Percentiles rank a stretch among this genome's conserved stretches.
Evolutionary conservation across 805 yeast species (phyloP).

Genomic region (Hanseniaspora hatyaiensis): DNA sequence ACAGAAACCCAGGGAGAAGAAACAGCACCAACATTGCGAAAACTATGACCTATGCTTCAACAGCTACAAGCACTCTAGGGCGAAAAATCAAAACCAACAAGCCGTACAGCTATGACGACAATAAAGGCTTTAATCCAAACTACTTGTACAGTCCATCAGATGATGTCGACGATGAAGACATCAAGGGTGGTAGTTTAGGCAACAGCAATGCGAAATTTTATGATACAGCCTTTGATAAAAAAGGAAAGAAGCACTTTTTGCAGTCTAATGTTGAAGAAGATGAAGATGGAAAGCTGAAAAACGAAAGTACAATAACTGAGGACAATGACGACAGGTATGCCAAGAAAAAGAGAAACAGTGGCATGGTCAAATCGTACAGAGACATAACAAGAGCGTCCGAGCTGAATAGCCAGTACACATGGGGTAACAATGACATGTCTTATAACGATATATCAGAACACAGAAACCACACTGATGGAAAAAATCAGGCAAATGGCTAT

Average conservation of each 20-base stretch:
- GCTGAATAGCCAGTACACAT: slow-evolving; percentile 13
- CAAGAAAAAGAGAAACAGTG: neutral
- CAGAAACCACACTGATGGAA: neutral
- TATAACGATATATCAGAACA: slow-evolving; percentile 2
- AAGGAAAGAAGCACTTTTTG: no score
- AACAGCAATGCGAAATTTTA: no score
- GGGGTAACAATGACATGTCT: slow-evolving; percentile 11
- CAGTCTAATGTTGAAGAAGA: no score
- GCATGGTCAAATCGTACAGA: no score
- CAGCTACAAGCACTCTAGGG: neutral
- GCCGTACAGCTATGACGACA: neutral
- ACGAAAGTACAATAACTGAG: slow-evolving; percentile 25
- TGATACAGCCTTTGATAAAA: neutral
- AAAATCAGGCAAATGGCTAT: neutral
- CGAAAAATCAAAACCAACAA: slow-evolving; percentile 7
- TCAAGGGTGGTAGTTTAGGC: neutral
- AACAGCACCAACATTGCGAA: neutral
- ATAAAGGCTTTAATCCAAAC: neutral
- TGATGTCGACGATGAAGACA: slow-evolving; percentile 17
- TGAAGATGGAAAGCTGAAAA: no score
- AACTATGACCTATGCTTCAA: neutral
- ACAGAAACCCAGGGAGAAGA: slow-evolving; percentile 11
- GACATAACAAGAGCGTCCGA: no score
- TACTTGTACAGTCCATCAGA: neutral
- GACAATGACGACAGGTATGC: slow-evolving; percentile 13